Conservation (phyloP, 2,329 filamentous ascomycete species). For the Xylaria sp. region DNA sequence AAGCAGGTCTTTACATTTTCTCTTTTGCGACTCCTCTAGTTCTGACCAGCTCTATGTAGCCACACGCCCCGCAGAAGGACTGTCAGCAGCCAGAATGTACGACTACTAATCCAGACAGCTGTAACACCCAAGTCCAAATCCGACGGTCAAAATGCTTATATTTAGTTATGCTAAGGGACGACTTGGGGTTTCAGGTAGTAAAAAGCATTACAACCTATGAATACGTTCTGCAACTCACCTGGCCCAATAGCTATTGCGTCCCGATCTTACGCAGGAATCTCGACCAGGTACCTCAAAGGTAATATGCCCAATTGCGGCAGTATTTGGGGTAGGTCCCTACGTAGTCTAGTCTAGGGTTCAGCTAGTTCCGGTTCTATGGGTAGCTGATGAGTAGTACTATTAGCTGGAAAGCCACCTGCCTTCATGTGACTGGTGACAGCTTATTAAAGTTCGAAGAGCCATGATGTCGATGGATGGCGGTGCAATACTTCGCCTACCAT, state of each 20-base stretch:
- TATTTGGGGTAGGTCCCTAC: background rate
- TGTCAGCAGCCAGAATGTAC: no score
- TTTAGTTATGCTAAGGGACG: background rate
- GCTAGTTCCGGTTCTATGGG: background rate
- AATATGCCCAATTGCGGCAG: background rate
- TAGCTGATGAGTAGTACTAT: background rate
- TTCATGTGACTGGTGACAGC: conserved; percentile 11
- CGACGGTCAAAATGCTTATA: no score
- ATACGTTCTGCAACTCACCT: background rate
- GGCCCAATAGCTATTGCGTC: background rate
- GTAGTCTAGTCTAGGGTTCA: background rate
- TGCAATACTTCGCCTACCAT: background rate
- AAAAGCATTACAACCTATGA: background rate
- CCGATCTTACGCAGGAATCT: background rate
- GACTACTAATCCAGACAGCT: no score
- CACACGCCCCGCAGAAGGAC: no score
- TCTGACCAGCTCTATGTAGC: no score
- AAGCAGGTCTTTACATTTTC: no score
- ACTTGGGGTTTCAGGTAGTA: background rate
- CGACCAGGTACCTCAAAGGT: background rate
- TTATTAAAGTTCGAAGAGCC: background rate
- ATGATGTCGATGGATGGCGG: conserved; percentile 9
- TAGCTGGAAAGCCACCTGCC: conserved; percentile 13
- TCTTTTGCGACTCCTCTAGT: no score
- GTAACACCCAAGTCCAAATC: no score